Conservation (phyloP, 805 yeast genomes). For the Brettanomyces naardenensis region DNA sequence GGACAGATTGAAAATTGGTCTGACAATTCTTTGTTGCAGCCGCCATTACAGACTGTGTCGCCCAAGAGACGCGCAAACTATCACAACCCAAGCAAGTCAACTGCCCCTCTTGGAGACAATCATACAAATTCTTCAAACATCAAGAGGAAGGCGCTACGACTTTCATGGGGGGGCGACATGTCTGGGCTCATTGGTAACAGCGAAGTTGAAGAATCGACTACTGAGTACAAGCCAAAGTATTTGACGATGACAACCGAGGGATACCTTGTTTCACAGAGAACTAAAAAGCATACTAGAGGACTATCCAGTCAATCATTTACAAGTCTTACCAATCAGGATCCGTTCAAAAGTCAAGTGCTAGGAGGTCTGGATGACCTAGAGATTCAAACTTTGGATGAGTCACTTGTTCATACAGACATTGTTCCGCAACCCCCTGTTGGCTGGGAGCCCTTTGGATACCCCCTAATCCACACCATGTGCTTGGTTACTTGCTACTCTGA, state of each 20-base stretch:
- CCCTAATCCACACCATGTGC: conserved; percentile 67
- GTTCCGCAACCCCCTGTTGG: conserved; percentile 88
- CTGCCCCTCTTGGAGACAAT: conserved; percentile 9
- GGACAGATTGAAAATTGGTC: conserved; percentile 82
- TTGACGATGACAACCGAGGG: conserved; percentile 66
- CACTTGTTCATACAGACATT: conserved; percentile 63
- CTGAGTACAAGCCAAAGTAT: conserved; percentile 34
- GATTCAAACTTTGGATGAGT: conserved; percentile 45
- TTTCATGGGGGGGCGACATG: conserved; percentile 33
- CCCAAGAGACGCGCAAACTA: conserved; percentile 45
- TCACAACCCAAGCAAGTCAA: conserved; percentile 7
- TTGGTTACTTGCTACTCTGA: conserved; percentile 94
- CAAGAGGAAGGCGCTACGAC: conserved; percentile 25
- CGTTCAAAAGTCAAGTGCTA: neutral
- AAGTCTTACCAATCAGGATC: neutral
- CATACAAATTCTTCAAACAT: conserved; percentile 21
- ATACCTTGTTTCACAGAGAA: conserved; percentile 15
- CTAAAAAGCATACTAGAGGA: conserved; percentile 7
- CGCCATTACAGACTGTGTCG: conserved; percentile 45
- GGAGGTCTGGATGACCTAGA: conserved; percentile 7
- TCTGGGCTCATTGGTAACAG: conserved; percentile 20
- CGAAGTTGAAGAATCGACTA: conserved; percentile 3
- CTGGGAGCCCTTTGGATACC: conserved; percentile 79
- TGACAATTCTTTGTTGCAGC: conserved; percentile 46
- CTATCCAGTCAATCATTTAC: conserved; percentile 1